Evolutionary conservation across 768 basidiomycete genomes (phyloP).

Genomic region (Auricularia sp.): DNA sequence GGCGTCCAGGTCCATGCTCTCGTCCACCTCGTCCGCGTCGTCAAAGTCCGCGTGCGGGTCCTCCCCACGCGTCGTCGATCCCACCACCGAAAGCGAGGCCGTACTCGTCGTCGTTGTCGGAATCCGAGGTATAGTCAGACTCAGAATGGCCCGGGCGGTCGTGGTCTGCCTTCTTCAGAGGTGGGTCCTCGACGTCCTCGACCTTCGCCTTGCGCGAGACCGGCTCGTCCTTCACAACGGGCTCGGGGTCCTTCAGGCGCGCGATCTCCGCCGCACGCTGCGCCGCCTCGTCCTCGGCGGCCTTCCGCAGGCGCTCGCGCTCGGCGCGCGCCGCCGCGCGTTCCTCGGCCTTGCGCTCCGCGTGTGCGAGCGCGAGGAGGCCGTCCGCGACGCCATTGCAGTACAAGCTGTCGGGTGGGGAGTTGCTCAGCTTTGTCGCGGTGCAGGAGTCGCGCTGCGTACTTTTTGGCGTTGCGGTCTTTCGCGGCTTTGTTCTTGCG

Average conservation of each 20-base stretch:
- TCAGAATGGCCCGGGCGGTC: background rate
- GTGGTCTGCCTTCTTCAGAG: background rate
- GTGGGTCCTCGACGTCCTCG: constrained; percentile 2
- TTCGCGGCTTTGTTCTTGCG: background rate
- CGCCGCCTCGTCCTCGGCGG: background rate
- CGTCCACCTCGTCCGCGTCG: constrained; percentile 5
- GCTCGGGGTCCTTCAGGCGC: background rate
- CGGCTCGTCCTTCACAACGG: background rate
- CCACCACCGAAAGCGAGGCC: background rate
- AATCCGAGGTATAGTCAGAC: background rate
- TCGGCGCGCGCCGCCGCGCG: constrained; percentile 1
- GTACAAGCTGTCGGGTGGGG: background rate
- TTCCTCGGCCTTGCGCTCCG: constrained; percentile 3
- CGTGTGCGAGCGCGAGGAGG: background rate
- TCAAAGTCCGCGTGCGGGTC: background rate
- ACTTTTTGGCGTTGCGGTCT: background rate
- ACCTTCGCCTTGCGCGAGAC: background rate
- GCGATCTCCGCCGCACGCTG: constrained; percentile 3
- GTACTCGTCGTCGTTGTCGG: background rate
- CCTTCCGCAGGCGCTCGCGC: constrained; percentile 2
- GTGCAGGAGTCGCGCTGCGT: background rate
- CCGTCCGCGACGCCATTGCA: constrained; percentile 1
- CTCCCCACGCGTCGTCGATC: background rate
- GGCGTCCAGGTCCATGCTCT: constrained; percentile 7
- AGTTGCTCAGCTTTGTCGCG: background rate